A percentile compares a stretch with the other conserved stretches of the same genome.
Conservation (phyloP, 2,329 filamentous ascomycete species). For the Elsinoe necatrix region DNA sequence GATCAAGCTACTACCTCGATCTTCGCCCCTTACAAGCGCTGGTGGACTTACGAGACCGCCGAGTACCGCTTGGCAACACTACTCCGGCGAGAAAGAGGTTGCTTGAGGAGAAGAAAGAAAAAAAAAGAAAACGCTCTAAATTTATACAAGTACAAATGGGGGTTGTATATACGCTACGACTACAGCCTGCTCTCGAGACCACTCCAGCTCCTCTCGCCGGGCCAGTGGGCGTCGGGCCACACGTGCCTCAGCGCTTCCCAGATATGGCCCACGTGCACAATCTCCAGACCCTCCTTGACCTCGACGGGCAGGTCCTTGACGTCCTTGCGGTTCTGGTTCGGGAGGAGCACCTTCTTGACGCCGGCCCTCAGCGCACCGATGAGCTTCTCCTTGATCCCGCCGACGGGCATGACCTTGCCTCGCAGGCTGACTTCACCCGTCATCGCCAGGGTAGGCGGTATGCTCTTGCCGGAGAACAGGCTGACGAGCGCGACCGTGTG, state of each 20-base stretch:
- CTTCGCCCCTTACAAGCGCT: no score
- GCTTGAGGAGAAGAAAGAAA: no score
- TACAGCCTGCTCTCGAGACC: constrained; percentile 72
- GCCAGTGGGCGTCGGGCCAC: constrained; percentile 86
- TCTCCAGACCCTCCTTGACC: constrained; percentile 77
- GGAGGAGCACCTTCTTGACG: constrained; percentile 86
- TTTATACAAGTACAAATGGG: no score
- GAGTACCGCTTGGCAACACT: no score
- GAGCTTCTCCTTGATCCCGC: constrained; percentile 97
- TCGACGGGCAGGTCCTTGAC: constrained; percentile 83
- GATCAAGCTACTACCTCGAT: no score
- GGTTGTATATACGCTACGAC: no score
- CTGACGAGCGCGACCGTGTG: constrained; percentile 91
- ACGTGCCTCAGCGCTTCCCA: constrained; percentile 88
- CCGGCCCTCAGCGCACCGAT: constrained; percentile 89
- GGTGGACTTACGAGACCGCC: no score
- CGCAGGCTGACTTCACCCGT: constrained; percentile 73
- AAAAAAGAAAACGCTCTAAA: no score
- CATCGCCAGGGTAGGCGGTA: constrained; percentile 92
- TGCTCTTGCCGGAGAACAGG: constrained; percentile 74
- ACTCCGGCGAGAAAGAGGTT: no score
- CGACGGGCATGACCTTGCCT: constrained; percentile 85
- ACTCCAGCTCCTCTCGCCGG: constrained; percentile 59
- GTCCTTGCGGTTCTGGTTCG: constrained; percentile 84
- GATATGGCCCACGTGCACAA: constrained; percentile 82